Evolutionary conservation across 805 yeast genomes (phyloP), one percentile per base, ranked within the genome.

Genomic region (Sugiyamaella marilandica): DNA sequence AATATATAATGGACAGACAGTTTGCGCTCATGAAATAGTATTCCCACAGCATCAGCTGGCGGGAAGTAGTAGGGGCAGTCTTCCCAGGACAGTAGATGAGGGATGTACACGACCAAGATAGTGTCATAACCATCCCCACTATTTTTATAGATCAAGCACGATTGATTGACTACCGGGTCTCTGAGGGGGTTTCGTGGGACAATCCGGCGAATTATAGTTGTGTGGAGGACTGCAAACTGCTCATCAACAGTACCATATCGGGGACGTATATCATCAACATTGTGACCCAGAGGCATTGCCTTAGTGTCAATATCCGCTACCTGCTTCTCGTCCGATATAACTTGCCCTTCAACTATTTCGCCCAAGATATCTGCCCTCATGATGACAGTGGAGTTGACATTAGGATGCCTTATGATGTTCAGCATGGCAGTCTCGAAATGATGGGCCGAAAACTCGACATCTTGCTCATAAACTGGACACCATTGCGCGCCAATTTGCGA

Each of bases 41-140:
- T 76, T 1, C 87, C 96, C 10, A 92, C 88, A 0, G 86, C 88
- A 55, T 79, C 72, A 1, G 86, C 96, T 3, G 83, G 82, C 0
- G 98, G 98, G n/a, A 92, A 76, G 65, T 92, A 92, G 64, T 83
- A 92, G 3, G 98, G 98, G 49, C 81, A 81, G 14, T 83, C 85
- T 0, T 78, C 85, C 16, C 72, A 69, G 2, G 73, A 63, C 24
- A 14, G 14, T 10, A 90, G 76, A 65, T 91, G 97, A 0, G 97
- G 96, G 1, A 84, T 74, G 67, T 90, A 92, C 0, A 85, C 78
- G 10, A 90, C 80, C 49, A 87, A 65, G 1, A 81, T 73, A 61
- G 49, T 68, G 57, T 49, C 51, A 9, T 36, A 53, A 5, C 52
- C 36, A 4, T 52, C 50, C 9, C 36, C 32, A 26, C 63, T 16